Evolutionary conservation across 2,329 filamentous ascomycete genomes (phyloP).

Genomic region (Trichoderma polysporum): DNA sequence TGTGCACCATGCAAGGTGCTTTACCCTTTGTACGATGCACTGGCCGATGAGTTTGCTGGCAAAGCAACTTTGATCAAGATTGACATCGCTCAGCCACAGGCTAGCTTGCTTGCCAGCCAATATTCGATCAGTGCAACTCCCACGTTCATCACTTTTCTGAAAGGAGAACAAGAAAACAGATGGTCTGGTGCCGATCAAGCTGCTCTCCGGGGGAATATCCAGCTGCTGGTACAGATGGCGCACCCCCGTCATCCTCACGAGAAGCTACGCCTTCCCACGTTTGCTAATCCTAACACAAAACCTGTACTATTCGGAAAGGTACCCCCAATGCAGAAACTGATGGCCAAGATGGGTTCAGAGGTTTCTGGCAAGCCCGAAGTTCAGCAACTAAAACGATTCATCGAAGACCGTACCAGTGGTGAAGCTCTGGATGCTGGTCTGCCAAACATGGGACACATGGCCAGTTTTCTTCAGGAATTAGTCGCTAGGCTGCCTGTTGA

Average conservation of each 20-base stretch:
- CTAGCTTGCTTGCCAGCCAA: constrained; percentile 60
- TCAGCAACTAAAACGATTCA: constrained; percentile 65
- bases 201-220: constrained; percentile 68
- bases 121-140: constrained; percentile 77
- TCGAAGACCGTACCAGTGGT: constrained; percentile 59
- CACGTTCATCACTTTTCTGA: constrained; percentile 83
- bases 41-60: constrained; percentile 70
- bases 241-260: constrained; percentile 75
- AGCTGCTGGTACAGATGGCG: constrained; percentile 72
- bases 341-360: constrained; percentile 69
- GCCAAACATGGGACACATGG: constrained; percentile 67
- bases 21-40: constrained; percentile 77
- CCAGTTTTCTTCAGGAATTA: constrained; percentile 57
- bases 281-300: constrained; percentile 62
- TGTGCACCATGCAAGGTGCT: constrained; percentile 81
- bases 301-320: constrained; percentile 74
- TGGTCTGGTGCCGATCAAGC: constrained; percentile 77
- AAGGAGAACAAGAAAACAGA: constrained; percentile 70
- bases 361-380: constrained; percentile 60
- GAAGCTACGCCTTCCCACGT: constrained; percentile 65
- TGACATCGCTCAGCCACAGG: constrained; percentile 67
- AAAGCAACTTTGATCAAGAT: constrained; percentile 77
- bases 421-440: constrained; percentile 66
- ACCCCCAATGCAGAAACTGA: constrained; percentile 79
- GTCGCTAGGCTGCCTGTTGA: constrained; percentile 59